Evolutionary conservation across 352 stramenopile genomes (phyloP).

Genomic region (Phytopythium montanum): DNA sequence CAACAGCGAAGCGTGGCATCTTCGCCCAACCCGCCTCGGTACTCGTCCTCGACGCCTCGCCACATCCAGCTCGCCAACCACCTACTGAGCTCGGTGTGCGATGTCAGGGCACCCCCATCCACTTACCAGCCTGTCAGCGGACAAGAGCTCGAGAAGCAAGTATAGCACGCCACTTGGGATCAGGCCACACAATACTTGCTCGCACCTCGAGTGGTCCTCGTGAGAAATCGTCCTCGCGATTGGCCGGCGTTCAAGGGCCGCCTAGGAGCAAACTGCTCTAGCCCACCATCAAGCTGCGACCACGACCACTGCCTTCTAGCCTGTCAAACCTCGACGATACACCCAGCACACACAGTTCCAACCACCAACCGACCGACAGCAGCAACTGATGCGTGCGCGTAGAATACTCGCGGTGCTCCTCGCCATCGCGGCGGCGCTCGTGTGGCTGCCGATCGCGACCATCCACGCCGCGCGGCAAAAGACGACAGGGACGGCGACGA

Average conservation of each 20-base stretch:
- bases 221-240: background rate
- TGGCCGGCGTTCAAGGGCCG: background rate
- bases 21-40: too few relatives aligned
- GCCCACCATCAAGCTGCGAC: too few relatives aligned
- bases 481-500: background rate
- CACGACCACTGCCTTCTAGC: too few relatives aligned
- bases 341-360: background rate
- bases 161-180: background rate
- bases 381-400: background rate
- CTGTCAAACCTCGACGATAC: background rate
- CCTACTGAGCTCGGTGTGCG: background rate
- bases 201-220: background rate
- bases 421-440: background rate
- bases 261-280: background rate
- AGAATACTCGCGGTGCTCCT: background rate
- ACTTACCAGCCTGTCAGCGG: background rate
- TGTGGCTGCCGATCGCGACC: conserved; percentile 1
- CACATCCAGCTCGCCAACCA: too few relatives aligned
- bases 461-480: background rate
- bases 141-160: background rate
- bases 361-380: background rate
- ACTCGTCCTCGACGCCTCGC: too few relatives aligned
- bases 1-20: too few relatives aligned
- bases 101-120: background rate
- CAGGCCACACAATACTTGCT: background rate